These are phyloP conservation scores for Thinopyrum elongatum DNA, from an alignment of 176 grass and related monocot species.

Conservation along the genomic window DNA sequence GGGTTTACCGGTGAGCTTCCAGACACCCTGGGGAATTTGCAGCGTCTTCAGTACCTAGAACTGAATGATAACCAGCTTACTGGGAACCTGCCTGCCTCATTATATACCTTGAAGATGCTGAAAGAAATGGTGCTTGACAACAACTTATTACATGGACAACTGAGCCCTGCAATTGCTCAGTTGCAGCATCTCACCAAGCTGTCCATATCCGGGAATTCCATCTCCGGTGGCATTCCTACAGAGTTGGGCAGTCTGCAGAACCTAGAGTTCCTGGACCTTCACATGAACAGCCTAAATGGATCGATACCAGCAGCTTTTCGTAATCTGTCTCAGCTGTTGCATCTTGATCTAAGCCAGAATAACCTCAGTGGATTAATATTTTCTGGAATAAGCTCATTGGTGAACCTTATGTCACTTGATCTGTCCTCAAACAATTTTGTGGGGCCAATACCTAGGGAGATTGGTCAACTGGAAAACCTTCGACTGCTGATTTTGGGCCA, in stretches of 20 bases:
- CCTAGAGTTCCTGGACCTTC: conserved; percentile 65
- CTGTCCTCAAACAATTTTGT: conserved; percentile 76
- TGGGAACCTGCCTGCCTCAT: conserved; percentile 55
- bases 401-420: conserved; percentile 66
- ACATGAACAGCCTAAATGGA: conserved; percentile 61
- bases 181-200: conserved; percentile 60
- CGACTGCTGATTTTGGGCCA: conserved; percentile 58
- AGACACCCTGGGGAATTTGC: conserved; percentile 41
- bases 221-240: conserved; percentile 59
- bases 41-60: conserved; percentile 57
- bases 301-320: conserved; percentile 51
- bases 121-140: conserved; percentile 59
- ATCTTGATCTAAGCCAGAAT: conserved; percentile 77
- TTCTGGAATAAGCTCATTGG: conserved; percentile 59
- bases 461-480: conserved; percentile 55
- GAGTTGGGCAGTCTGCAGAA: conserved; percentile 68
- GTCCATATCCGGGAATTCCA: conserved; percentile 54
- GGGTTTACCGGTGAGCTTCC: conserved; percentile 68
- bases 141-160: conserved; percentile 58
- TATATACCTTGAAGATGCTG: conserved; percentile 54
- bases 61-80: conserved; percentile 72
- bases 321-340: conserved; percentile 65
- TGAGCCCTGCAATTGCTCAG: conserved; percentile 56
- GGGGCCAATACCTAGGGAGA: conserved; percentile 63
- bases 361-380: conserved; percentile 64